Evolutionary conservation across 331 rosid genomes (phyloP).

Genomic region (Pyracantha coccinea): DNA sequence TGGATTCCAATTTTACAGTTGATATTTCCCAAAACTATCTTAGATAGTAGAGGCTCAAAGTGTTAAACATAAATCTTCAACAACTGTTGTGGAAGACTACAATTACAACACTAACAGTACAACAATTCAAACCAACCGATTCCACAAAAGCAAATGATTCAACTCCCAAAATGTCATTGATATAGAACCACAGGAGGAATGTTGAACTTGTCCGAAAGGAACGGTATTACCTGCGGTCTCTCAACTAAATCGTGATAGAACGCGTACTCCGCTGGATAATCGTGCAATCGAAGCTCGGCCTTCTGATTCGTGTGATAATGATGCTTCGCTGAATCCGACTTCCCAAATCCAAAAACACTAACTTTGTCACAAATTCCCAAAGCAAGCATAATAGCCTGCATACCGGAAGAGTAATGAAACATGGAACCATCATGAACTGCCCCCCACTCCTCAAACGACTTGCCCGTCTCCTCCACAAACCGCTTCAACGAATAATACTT

Average conservation of each 20-base stretch:
- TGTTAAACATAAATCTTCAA: not conserved
- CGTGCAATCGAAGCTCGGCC: constrained; percentile 78
- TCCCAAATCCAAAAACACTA: constrained; percentile 83
- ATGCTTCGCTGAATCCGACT: constrained; percentile 65
- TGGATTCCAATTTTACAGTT: constrained; percentile 7
- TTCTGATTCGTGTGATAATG: constrained; percentile 95
- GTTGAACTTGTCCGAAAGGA: constrained; percentile 55
- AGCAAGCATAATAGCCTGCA: constrained; percentile 95
- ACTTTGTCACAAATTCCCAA: constrained; percentile 87
- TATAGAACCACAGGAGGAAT: constrained; percentile 76
- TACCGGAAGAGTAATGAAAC: constrained; percentile 92
- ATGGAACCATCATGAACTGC: constrained; percentile 70
- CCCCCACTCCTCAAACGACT: constrained; percentile 63
- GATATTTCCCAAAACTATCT: constrained; percentile 21
- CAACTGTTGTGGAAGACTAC: not conserved
- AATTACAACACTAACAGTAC: constrained; percentile 1
- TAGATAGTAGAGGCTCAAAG: constrained; percentile 20
- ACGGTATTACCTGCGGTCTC: constrained; percentile 57
- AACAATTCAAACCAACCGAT: constrained; percentile 12
- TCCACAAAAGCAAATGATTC: not conserved
- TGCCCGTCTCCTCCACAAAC: constrained; percentile 66
- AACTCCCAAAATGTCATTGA: constrained; percentile 32
- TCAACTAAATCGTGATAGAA: constrained; percentile 64
- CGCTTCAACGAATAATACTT: constrained; percentile 85
- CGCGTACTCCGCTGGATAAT: constrained; percentile 86